Percentiles rank a stretch among this genome's conserved stretches.
These are phyloP conservation scores for Pachyrhizus erosus DNA, from an alignment of 306 rosid species.

Conservation along the genomic window DNA sequence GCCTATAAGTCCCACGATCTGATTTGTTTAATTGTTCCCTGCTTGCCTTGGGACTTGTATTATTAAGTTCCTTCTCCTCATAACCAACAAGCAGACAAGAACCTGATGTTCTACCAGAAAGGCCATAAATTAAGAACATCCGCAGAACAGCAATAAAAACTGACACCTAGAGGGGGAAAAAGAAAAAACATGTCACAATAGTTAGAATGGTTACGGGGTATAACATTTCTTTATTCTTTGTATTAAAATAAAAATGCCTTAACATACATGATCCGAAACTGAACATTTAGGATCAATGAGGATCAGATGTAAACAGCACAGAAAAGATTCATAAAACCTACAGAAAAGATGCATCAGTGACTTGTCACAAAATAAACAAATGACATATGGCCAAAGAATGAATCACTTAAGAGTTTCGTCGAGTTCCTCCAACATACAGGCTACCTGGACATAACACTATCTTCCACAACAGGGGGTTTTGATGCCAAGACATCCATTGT, in stretches of 20 bases:
- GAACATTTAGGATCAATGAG: slow-evolving; percentile 70
- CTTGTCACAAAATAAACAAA: slow-evolving; percentile 30
- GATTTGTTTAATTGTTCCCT: slow-evolving; percentile 59
- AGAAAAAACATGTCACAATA: slow-evolving; percentile 38
- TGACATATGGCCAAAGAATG: slow-evolving; percentile 28
- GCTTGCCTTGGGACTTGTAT: slow-evolving; percentile 41
- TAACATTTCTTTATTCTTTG: slow-evolving; percentile 19
- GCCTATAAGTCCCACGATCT: slow-evolving; percentile 65
- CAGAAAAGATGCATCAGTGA: slow-evolving; percentile 44
- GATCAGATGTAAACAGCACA: slow-evolving; percentile 79
- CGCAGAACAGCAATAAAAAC: slow-evolving; percentile 81
- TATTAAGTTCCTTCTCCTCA: slow-evolving; percentile 51
- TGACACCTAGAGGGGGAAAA: slow-evolving; percentile 76
- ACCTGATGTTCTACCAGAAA: slow-evolving; percentile 55
- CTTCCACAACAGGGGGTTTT: slow-evolving; percentile 62
- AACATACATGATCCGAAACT: slow-evolving; percentile 88
- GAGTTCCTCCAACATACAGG: slow-evolving; percentile 26
- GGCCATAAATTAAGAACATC: slow-evolving; percentile 77
- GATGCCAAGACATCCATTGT: slow-evolving; percentile 80
- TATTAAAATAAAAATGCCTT: slow-evolving; percentile 18
- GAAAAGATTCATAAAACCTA: slow-evolving; percentile 86
- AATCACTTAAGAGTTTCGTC: not conserved
- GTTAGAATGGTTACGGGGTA: too few relatives aligned
- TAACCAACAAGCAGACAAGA: slow-evolving; percentile 45
- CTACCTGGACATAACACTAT: slow-evolving; percentile 76